Percentiles rank a stretch among this genome's conserved stretches.
Conservation (phyloP, 768 basidiomycete genomes). For the Amanita subjunquillea region DNA sequence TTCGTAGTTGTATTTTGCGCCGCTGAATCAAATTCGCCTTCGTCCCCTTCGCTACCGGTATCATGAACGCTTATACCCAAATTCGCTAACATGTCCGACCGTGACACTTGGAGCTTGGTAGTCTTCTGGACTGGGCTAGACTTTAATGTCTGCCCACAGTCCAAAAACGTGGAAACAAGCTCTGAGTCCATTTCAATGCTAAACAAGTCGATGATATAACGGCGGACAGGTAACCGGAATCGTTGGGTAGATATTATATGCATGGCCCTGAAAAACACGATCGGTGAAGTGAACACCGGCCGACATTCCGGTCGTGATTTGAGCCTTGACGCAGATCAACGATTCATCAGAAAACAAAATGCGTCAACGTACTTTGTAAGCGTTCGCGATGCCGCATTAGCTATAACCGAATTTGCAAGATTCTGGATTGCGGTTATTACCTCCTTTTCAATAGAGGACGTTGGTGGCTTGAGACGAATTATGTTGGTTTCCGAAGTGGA, state of each 20-base stretch:
- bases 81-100: slow-evolving; percentile 1
- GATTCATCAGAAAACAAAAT: background rate
- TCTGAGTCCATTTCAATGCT: slow-evolving; percentile 66
- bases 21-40: slow-evolving; percentile 1
- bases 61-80: background rate
- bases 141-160: slow-evolving; percentile 39
- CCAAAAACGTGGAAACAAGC: slow-evolving; percentile 42
- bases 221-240: slow-evolving; percentile 85
- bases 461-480: slow-evolving; percentile 51
- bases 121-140: slow-evolving; percentile 31
- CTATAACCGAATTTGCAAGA: slow-evolving; percentile 90
- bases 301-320: slow-evolving; percentile 72
- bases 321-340: slow-evolving; percentile 36
- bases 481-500: slow-evolving; percentile 25
- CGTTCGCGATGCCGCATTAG: slow-evolving; percentile 87
- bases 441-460: slow-evolving; percentile 65
- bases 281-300: slow-evolving; percentile 63
- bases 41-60: background rate
- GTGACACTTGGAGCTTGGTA: background rate
- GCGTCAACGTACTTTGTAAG: slow-evolving; percentile 55
- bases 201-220: slow-evolving; percentile 91
- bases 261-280: slow-evolving; percentile 76
- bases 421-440: slow-evolving; percentile 88
- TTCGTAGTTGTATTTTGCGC: background rate
- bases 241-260: slow-evolving; percentile 83